Evolutionary conservation across 2,329 filamentous ascomycete species (phyloP), one percentile per base, ranked within the genome.

Genomic region (Ambrosiella xylebori): DNA sequence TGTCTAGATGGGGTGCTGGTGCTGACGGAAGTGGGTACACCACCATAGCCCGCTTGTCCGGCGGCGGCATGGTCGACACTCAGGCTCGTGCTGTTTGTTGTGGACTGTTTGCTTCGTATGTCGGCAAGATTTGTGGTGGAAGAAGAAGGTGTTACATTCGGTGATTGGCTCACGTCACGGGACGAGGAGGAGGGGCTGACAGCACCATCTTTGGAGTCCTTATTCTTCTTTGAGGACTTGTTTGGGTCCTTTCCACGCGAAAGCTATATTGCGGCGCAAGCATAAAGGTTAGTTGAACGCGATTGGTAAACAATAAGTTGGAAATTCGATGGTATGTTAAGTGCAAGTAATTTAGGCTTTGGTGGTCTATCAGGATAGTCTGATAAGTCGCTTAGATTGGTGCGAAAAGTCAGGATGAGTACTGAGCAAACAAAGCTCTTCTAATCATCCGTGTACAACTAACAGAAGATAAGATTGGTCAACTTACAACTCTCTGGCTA

Each of bases 401-500:
- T 27, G 27, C 44, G 19, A 13, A 47, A 17, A n/a, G 44, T n/a
- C 44, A 15, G 19, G n/a, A 47, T 17, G 44, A 47, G 27, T 27
- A 27, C 40, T 8, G 6, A n/a, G n/a, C n/a, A 47, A 17, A 15
- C 44, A 47, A 47, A 47, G 27, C 27, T 27, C 27, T 27, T 27
- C 27, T 5, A 27, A 27, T 27, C 27, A 27, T 5, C 27, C 27
- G 27, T 13, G 3, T 12, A 47, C 11, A 47, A 8, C 11, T 13
- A 15, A 47, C 44, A 47, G 4, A 17, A 17, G n/a, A 47, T 15
- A 15, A 47, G 5, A 47, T 47, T 17, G 19, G 4, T 8, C n/a
- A 59, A 82, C 87, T 79, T 82, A 95, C 89, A 78, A 96, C 89
- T 85, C 87, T 88, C 78, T 95, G 88, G 74, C 89, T 86, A 74